A percentile compares a stretch with the other conserved stretches of the same genome.
Conservation (phyloP, 179 eudicot species). For the Spergularia azorica region DNA sequence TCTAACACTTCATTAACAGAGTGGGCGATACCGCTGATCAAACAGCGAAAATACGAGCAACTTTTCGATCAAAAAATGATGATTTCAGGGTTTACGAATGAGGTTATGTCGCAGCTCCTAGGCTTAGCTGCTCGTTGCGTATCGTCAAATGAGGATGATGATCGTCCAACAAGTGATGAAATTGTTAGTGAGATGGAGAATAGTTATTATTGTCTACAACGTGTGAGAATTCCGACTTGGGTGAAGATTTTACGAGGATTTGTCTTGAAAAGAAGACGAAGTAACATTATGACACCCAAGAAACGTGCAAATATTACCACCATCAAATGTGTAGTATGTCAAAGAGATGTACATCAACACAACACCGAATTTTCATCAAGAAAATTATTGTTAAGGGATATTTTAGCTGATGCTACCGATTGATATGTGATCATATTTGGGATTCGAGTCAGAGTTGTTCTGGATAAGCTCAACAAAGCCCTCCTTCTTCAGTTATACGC, state of each 20-base stretch:
- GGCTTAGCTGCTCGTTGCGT: constrained; percentile 52
- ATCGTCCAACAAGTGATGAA: constrained; percentile 56
- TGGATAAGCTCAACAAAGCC: too few species aligned
- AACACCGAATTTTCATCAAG: constrained; percentile 25
- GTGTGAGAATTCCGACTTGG: constrained; percentile 33
- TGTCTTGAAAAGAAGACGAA: constrained; percentile 16
- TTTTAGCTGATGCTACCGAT: constrained; percentile 10
- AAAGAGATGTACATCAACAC: constrained; percentile 15
- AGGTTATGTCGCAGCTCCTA: constrained; percentile 33
- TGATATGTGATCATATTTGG: too few species aligned
- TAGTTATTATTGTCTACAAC: constrained; percentile 12
- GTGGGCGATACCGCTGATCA: constrained; percentile 49
- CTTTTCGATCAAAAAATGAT: constrained; percentile 41
- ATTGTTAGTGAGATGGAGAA: constrained; percentile 44
- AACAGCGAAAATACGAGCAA: constrained; percentile 18
- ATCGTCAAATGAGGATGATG: constrained; percentile 30
- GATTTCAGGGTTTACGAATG: constrained; percentile 35
- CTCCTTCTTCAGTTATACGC: too few species aligned
- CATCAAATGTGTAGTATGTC: constrained; percentile 19
- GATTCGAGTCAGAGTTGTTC: too few species aligned
- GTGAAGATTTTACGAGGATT: constrained; percentile 21
- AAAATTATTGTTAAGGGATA: constrained; percentile 47
- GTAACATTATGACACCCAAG: background rate
- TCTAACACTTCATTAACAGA: constrained; percentile 49
- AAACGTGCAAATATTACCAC: constrained; percentile 12